A percentile compares a stretch with the other conserved stretches of the same genome.
Evolutionary conservation across 768 basidiomycete species (phyloP).

Genomic region (Austroboletus eburneus): DNA sequence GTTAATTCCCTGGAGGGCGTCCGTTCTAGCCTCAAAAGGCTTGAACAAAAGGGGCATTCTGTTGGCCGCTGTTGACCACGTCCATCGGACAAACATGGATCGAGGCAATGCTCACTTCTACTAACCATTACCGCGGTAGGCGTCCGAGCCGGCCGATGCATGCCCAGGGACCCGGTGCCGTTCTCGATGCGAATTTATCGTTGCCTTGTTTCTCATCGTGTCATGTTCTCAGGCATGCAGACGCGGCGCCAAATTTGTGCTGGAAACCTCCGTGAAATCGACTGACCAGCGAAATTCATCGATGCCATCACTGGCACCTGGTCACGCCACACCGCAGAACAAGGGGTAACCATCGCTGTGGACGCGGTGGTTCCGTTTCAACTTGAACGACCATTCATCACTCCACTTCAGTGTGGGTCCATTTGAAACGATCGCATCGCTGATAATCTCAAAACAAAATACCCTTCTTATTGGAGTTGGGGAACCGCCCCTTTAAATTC

Average conservation of each 20-base stretch:
- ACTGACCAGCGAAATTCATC: background rate
- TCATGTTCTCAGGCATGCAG: background rate
- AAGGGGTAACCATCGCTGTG: background rate
- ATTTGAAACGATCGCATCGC: constrained; percentile 10
- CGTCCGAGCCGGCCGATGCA: too few relatives aligned
- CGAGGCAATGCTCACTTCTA: constrained; percentile 9
- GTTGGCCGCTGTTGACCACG: constrained; percentile 17
- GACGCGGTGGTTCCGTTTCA: constrained; percentile 10
- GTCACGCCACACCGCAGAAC: constrained; percentile 1
- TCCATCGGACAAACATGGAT: constrained; percentile 15
- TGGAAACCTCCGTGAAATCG: background rate
- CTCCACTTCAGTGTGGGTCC: constrained; percentile 8
- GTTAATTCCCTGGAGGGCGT: constrained; percentile 14
- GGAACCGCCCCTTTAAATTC: constrained; percentile 13
- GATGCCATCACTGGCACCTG: background rate
- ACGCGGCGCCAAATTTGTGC: background rate
- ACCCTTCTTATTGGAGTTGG: constrained; percentile 1
- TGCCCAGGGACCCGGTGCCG: background rate
- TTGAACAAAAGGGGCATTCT: constrained; percentile 13
- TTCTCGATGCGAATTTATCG: constrained; percentile 2
- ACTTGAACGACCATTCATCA: constrained; percentile 6
- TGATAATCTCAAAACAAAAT: constrained; percentile 19
- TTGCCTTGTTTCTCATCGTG: background rate
- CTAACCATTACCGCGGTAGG: background rate
- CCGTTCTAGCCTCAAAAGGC: constrained; percentile 1